Percentiles rank a stretch among this genome's conserved stretches.
Conservation (phyloP, 2,329 filamentous ascomycete species). For the Trichoderma breve region DNA sequence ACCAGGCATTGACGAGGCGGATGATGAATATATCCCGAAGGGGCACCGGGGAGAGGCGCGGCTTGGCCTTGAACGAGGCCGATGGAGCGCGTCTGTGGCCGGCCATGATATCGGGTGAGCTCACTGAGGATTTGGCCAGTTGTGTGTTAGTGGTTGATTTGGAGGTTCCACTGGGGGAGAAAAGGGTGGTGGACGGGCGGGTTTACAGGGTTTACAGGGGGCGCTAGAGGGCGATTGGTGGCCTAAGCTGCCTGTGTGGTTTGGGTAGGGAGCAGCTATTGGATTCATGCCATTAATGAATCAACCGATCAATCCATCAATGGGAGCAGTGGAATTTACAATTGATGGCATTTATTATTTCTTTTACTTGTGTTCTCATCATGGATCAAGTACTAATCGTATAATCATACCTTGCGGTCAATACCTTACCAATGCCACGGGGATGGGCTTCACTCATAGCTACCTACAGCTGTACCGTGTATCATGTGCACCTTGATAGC, state of each 20-base stretch:
- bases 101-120: neutral
- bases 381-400: too few relatives aligned
- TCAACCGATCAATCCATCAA: neutral
- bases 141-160: neutral
- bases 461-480: neutral
- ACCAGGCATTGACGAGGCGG: constrained; percentile 76
- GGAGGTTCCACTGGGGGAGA: neutral
- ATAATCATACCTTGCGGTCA: neutral
- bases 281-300: neutral
- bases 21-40: constrained; percentile 51
- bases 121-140: neutral
- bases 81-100: constrained; percentile 13
- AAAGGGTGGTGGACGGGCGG: neutral
- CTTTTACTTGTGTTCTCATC: neutral
- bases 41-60: constrained; percentile 4
- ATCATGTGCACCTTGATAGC: neutral
- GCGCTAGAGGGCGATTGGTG: neutral
- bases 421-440: neutral
- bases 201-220: neutral
- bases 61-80: constrained; percentile 11
- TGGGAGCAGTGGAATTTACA: neutral
- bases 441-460: neutral
- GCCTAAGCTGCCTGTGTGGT: neutral
- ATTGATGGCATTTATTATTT: neutral
- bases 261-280: neutral